Conservation (phyloP, 2,329 filamentous ascomycete species). For the Sarocladium kiliense region DNA sequence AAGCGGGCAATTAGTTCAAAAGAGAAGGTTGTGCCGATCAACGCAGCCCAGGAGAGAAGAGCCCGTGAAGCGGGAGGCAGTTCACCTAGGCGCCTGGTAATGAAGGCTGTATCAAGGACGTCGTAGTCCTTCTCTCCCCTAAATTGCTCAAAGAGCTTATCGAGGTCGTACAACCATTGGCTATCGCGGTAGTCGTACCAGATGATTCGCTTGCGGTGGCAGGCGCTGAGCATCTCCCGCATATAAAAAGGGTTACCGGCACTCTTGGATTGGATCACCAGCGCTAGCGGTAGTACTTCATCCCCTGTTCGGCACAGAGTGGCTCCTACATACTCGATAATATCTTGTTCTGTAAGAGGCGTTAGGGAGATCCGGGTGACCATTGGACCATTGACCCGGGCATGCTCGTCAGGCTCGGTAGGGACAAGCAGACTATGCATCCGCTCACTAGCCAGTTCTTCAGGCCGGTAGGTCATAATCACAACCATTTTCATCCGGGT, state of each 20-base stretch:
- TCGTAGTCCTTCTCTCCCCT: constrained; percentile 73
- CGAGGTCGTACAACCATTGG: constrained; percentile 79
- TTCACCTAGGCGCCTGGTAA: constrained; percentile 71
- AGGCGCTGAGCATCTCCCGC: constrained; percentile 82
- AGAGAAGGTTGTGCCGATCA: constrained; percentile 78
- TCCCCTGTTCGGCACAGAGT: constrained; percentile 71
- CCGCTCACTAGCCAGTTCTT: constrained; percentile 54
- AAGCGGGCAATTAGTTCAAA: constrained; percentile 75
- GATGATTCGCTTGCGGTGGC: constrained; percentile 80
- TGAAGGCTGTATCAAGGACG: constrained; percentile 76
- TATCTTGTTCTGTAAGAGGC: constrained; percentile 73
- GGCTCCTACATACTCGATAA: constrained; percentile 74
- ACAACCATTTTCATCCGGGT: constrained; percentile 77
- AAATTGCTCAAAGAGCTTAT: constrained; percentile 82
- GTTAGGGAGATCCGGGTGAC: constrained; percentile 67
- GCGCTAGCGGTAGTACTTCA: constrained; percentile 70
- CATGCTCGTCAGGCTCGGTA: constrained; percentile 45
- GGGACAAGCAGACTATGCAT: constrained; percentile 51
- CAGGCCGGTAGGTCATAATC: constrained; percentile 69
- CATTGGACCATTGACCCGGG: constrained; percentile 43
- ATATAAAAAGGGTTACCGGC: constrained; percentile 88
- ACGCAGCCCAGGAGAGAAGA: constrained; percentile 79
- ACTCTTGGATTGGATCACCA: constrained; percentile 85
- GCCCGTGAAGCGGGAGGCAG: constrained; percentile 68
- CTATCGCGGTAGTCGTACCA: constrained; percentile 85